Conservation (phyloP, 1,284 basidiomycete genomes). For the Trichosporon ovoides region DNA sequence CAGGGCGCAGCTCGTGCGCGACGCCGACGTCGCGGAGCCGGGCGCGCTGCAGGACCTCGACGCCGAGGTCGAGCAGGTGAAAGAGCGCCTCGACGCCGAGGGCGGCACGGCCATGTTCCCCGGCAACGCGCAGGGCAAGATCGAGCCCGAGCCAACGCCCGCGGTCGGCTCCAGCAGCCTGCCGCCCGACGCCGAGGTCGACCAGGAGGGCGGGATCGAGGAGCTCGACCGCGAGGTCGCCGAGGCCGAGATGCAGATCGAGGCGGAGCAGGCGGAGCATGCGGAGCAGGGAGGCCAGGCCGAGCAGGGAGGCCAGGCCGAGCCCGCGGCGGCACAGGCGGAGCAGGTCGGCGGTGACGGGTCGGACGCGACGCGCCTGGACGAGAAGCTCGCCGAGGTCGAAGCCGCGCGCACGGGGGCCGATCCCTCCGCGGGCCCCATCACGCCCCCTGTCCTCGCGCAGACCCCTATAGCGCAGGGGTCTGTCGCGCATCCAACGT, state of each 20-base stretch:
- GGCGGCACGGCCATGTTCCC: slow-evolving; percentile 1
- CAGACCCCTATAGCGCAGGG: slow-evolving; percentile 2
- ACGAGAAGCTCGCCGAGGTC: not conserved
- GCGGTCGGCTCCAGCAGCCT: not conserved
- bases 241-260: slow-evolving; percentile 9
- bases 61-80: slow-evolving; percentile 28
- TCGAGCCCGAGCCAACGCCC: slow-evolving; percentile 6
- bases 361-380: not conserved
- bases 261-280: slow-evolving; percentile 7
- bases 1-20: not conserved
- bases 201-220: slow-evolving; percentile 30
- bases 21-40: slow-evolving; percentile 27
- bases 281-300: slow-evolving; percentile 9
- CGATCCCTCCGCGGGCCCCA: not conserved
- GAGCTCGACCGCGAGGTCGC: slow-evolving; percentile 17
- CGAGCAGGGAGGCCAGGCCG: not conserved
- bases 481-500: slow-evolving; percentile 47
- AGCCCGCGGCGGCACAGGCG: slow-evolving; percentile 7
- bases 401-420: not conserved
- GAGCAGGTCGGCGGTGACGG: not conserved
- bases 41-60: slow-evolving; percentile 34
- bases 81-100: slow-evolving; percentile 25
- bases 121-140: slow-evolving; percentile 1
- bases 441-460: slow-evolving; percentile 8
- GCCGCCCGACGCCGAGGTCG: slow-evolving; percentile 27